A percentile compares a stretch with the other conserved stretches of the same genome.
phyloP scores from a whole-genome alignment of 106 monocot genomes.

The Phalaenopsis equestris region DNA sequence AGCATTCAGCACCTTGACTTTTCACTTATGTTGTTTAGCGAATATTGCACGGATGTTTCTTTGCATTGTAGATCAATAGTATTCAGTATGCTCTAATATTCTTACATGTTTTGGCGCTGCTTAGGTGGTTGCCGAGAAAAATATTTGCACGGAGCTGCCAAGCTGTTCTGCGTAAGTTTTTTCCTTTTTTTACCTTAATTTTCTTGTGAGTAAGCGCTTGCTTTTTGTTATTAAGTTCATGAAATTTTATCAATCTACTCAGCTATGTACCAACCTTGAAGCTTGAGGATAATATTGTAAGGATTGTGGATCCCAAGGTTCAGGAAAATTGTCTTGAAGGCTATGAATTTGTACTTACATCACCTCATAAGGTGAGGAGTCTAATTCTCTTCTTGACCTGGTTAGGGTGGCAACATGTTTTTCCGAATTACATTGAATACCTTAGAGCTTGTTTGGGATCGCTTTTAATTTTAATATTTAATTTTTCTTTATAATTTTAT shows the following conservation, averaged over 20 bases:
- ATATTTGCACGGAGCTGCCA: constrained; percentile 59
- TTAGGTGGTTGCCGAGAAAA: constrained; percentile 57
- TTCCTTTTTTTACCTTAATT: not conserved
- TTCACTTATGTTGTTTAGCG: not conserved
- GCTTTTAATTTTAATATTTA: no score
- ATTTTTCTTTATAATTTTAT: no score
- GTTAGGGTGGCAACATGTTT: not conserved
- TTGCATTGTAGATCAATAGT: not conserved
- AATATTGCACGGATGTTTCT: not conserved
- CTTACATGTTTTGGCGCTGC: not conserved
- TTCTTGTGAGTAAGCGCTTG: not conserved
- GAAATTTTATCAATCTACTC: constrained; percentile 3
- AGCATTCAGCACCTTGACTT: not conserved
- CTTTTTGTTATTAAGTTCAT: not conserved
- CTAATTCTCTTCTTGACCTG: not conserved
- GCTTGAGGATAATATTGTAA: constrained; percentile 36
- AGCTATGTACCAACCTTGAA: constrained; percentile 50
- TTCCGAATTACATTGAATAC: not conserved
- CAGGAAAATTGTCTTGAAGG: constrained; percentile 58
- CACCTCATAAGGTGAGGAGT: constrained; percentile 35
- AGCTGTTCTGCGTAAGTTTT: constrained; percentile 49
- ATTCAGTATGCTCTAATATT: not conserved
- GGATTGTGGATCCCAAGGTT: constrained; percentile 44
- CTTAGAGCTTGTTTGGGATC: no score
- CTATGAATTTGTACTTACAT: constrained; percentile 61